Base-by-base conservation (phyloP, 208 protist species). In the Angomonas deanei region DNA sequence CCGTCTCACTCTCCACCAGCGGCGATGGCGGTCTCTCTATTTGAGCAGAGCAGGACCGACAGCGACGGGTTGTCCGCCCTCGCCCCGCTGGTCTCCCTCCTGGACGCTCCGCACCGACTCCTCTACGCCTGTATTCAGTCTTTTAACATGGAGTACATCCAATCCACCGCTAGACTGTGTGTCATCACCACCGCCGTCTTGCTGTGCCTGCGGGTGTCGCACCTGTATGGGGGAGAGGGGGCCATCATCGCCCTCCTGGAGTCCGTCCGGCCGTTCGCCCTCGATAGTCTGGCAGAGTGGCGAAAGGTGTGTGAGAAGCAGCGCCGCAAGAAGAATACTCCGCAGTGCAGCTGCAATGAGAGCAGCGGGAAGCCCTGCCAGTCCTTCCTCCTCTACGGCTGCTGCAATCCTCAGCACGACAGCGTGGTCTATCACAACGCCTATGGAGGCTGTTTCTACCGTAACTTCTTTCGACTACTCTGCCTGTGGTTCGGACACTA, bases 401-500 rank as follows among this genome's bases (percentile, higher is more conserved):
- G 61, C 59, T 91, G 87, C 65, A 52, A 74, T 27, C 83, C 47
- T 11, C 10, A 5, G 10, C 23, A 72, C 68, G 77, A 74, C 34
- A 70, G 64, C 31, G 64, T 61, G n/a, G 53, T 72, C 19, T 94
- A 91, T 54, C 77, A 84, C 69, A 39, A 57, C 39, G 57, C 59
- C 34, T 83, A 77, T 61, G 87, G 87, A 23, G 80, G 80, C 32
- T 90, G 83, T 58, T 91, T 94, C 59, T 91, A 82, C 54, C 74
- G 82, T 21, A 91, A 88, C 72, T 79, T 90, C 54, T 92, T 94
- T 68, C 84, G 84, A 2, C 68, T 94, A 46, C 67, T 94, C 39
- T 94, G 88, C 61, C 63, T 86, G 31, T 94, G 88, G 88, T 52
- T 91, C 11, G 82, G 76, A n/a, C 84, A 94, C 73, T 94, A 94